Percentiles rank a stretch among this genome's conserved stretches.
Conservation (phyloP, 2,329 filamentous ascomycete species). For the Aspergillus jensenii region DNA sequence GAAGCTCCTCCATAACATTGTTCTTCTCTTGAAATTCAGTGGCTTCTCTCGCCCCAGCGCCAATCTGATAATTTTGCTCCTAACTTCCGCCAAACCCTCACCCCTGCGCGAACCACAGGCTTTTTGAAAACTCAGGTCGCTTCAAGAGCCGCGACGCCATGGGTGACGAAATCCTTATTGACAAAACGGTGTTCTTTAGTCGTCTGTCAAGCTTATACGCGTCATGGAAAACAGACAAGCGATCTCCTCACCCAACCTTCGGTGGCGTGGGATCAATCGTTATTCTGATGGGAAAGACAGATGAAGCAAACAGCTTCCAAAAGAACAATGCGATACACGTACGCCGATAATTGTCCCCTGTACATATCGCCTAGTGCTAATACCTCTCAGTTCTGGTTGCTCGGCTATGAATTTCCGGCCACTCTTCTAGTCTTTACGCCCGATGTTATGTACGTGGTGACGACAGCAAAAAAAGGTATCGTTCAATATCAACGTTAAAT, state of each 20-base stretch:
- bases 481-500: neutral
- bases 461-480: slow-evolving; percentile 93
- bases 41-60: neutral
- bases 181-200: slow-evolving; percentile 90
- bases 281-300: slow-evolving; percentile 91
- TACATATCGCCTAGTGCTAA: neutral
- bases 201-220: slow-evolving; percentile 82
- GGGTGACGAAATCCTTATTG: slow-evolving; percentile 88
- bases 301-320: slow-evolving; percentile 80
- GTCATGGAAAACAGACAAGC: slow-evolving; percentile 96
- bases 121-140: slow-evolving; percentile 2
- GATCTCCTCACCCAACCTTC: slow-evolving; percentile 80
- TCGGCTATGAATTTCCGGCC: slow-evolving; percentile 97
- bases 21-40: neutral
- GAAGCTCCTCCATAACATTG: neutral
- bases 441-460: slow-evolving; percentile 87
- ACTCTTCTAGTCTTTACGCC: slow-evolving; percentile 90
- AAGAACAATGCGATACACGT: slow-evolving; percentile 98
- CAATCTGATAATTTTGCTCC: neutral
- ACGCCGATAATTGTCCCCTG: slow-evolving; percentile 38
- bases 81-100: neutral
- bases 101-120: neutral
- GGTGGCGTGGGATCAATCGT: slow-evolving; percentile 82
- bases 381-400: slow-evolving; percentile 79
- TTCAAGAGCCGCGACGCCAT: slow-evolving; percentile 40